Evolutionary conservation across 139 green algal genomes (phyloP).

Genomic region (Pleodorina starrii): DNA sequence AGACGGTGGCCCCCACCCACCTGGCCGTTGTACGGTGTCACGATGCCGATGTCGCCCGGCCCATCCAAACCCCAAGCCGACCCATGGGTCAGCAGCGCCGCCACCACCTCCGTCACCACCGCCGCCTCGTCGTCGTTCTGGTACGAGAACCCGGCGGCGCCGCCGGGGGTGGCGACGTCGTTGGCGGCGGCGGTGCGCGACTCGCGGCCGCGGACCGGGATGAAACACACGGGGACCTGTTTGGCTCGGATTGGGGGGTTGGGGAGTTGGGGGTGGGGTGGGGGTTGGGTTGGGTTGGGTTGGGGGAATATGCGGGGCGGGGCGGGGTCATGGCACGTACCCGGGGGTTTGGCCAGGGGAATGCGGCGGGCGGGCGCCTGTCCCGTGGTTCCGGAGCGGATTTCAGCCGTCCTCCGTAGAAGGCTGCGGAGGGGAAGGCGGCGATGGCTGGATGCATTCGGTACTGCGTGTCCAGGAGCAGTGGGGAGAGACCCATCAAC

Average conservation of each 20-base stretch:
- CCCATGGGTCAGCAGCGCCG: slow-evolving; percentile 47
- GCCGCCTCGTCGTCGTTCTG: slow-evolving; percentile 65
- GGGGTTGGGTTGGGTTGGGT: too few relatives aligned
- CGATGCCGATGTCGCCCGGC: slow-evolving; percentile 66
- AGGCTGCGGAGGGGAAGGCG: slow-evolving; percentile 57
- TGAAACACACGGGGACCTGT: slow-evolving; percentile 48
- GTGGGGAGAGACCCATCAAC: slow-evolving; percentile 56
- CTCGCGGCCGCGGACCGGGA: slow-evolving; percentile 17
- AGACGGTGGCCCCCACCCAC: too few relatives aligned
- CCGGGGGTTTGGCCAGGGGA: slow-evolving; percentile 59
- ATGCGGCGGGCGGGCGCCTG: slow-evolving; percentile 45
- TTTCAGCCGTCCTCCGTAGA: slow-evolving; percentile 58
- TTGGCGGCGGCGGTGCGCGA: slow-evolving; percentile 11
- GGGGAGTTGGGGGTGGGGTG: too few relatives aligned
- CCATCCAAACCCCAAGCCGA: neutral
- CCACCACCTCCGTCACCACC: slow-evolving; percentile 47
- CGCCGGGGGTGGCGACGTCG: slow-evolving; percentile 11
- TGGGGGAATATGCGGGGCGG: too few relatives aligned
- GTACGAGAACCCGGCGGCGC: slow-evolving; percentile 53
- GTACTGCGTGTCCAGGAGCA: slow-evolving; percentile 73
- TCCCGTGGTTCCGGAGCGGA: slow-evolving; percentile 39
- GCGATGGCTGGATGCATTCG: slow-evolving; percentile 67
- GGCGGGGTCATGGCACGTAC: too few relatives aligned
- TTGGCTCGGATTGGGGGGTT: too few relatives aligned
- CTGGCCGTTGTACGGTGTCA: slow-evolving; percentile 82